Conservation (phyloP, 345 rosid genomes). For the Geranium rotundifolium region DNA sequence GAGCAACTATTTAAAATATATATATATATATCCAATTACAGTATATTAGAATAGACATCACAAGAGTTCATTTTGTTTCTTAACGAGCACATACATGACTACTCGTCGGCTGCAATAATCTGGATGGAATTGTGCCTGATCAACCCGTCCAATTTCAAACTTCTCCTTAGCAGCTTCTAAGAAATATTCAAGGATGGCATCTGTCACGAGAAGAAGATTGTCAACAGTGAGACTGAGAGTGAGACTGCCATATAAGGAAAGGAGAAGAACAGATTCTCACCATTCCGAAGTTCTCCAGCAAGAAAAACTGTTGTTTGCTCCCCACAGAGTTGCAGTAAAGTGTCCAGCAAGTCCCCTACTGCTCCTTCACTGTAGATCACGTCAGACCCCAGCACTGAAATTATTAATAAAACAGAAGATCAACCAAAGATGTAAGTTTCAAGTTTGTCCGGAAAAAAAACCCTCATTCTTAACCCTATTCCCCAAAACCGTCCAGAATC, state of each 20-base stretch:
- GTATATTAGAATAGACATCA: too few species aligned
- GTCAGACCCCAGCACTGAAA: conserved; percentile 74
- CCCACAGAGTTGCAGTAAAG: conserved; percentile 51
- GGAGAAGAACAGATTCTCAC: conserved; percentile 17
- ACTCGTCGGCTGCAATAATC: conserved; percentile 59
- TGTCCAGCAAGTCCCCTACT: conserved; percentile 61
- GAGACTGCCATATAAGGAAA: background rate
- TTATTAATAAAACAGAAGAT: background rate
- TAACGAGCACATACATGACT: conserved; percentile 63
- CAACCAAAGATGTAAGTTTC: too few species aligned
- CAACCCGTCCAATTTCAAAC: conserved; percentile 61
- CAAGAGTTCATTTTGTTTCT: conserved; percentile 28
- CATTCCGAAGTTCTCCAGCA: conserved; percentile 78
- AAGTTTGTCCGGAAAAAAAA: too few species aligned
- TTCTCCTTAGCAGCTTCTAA: conserved; percentile 56
- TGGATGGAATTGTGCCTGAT: conserved; percentile 77
- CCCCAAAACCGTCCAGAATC: too few species aligned
- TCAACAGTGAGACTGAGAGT: background rate
- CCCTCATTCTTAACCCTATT: too few species aligned
- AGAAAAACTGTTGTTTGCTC: conserved; percentile 61
- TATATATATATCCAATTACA: too few species aligned
- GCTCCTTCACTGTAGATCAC: conserved; percentile 85
- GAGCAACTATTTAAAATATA: too few species aligned
- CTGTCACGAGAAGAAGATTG: conserved; percentile 21
- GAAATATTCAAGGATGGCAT: conserved; percentile 74